Evolutionary conservation across 495 filamentous ascomycete species (phyloP), one percentile per base, ranked within the genome.

Genomic region (Platismatia glauca): DNA sequence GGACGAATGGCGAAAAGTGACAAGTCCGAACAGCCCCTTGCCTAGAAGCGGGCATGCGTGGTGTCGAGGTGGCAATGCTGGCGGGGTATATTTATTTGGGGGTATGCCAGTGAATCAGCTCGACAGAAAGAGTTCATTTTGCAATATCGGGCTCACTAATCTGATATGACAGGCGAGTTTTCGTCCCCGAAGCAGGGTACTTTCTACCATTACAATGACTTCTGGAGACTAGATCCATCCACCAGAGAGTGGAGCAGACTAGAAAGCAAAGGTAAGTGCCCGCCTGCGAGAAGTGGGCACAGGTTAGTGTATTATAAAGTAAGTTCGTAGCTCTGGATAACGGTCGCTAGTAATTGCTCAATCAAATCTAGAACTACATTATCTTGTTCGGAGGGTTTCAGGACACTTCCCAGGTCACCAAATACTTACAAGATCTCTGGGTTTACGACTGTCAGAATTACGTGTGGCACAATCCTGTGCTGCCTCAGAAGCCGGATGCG

Each of bases 151-250:
- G 61, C 76, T 71, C 55, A 39, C 55, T 38, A 60, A 70, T 57
- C 62, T 61, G 46, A 13, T 29, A 11, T 20, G 55, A 44, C 52
- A 75, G 74, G 77, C 50, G 82, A 85, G 67, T 86, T 87, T 58
- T 89, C 83, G 3, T 86, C 80, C 12, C 94, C 94, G 2, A 98
- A 97, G 69, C 94, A 98, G 72, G 94, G 94, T 6, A 98, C 93
- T 2, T 98, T 98, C 71, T 97, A 98, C 71, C 94, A 98, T 69
- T 98, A 98, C 76, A 95, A 96, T 72, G 94, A 97, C 71, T 97
- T 97, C 71, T 98, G 94, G 94, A 81, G 89, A 37, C 84, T 97
- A 41, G 90, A 96, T 58, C 84, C 90, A 0, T 78, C 81, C 8
- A 82, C 85, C 0, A 81, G 89, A 61, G 94, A 98, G 76, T 98